These are phyloP conservation scores for Vigna nakashimae DNA, from an alignment of 306 rosid species.

Conservation along the genomic window DNA sequence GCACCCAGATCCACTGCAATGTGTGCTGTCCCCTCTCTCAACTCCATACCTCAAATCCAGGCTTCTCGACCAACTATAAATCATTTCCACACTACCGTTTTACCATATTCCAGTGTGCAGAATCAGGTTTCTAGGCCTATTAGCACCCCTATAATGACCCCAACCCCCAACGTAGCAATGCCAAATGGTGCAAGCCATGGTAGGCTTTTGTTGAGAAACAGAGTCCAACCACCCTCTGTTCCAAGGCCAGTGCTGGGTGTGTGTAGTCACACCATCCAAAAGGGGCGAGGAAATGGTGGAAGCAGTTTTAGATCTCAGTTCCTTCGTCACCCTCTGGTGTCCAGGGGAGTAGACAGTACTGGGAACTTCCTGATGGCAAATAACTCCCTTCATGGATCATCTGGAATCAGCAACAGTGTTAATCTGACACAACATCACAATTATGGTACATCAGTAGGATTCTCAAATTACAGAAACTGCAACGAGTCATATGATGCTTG, in stretches of 20 bases:
- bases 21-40: conserved; percentile 42
- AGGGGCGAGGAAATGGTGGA: conserved; percentile 44
- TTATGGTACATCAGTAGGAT: conserved; percentile 39
- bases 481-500: conserved; percentile 39
- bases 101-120: conserved; percentile 42
- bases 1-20: conserved; percentile 42
- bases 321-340: conserved; percentile 38
- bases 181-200: conserved; percentile 50
- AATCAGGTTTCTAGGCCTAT: conserved; percentile 48
- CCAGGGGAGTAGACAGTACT: conserved; percentile 46
- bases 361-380: conserved; percentile 35
- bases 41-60: conserved; percentile 41
- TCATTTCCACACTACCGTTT: conserved; percentile 6
- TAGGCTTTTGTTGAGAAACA: conserved; percentile 46
- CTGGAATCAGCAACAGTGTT: conserved; percentile 45
- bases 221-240: conserved; percentile 40
- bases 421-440: conserved; percentile 34
- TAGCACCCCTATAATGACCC: conserved; percentile 32
- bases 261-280: conserved; percentile 46
- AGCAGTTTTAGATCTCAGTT: conserved; percentile 41
- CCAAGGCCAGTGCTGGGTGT: conserved; percentile 51
- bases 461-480: conserved; percentile 34
- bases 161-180: conserved; percentile 25
- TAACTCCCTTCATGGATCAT: conserved; percentile 37
- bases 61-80: conserved; percentile 36